Percentiles rank a stretch among this genome's conserved stretches.
Conservation (phyloP, 2,329 filamentous ascomycete genomes). For the Hymenoscyphus occultus region DNA sequence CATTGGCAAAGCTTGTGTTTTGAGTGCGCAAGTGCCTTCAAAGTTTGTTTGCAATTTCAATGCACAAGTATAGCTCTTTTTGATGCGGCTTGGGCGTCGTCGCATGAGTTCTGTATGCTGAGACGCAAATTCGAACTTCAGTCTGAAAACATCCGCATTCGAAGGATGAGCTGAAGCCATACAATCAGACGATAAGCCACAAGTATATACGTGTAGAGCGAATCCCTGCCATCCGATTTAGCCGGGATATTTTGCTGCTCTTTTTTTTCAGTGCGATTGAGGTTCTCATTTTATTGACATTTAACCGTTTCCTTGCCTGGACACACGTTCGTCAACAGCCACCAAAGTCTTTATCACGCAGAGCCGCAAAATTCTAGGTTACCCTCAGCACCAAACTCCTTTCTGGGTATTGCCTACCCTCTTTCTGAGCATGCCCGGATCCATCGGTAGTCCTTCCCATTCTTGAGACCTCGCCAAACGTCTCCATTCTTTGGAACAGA, state of each 20-base stretch:
- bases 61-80: neutral
- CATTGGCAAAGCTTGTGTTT: neutral
- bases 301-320: neutral
- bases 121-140: neutral
- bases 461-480: neutral
- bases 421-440: neutral
- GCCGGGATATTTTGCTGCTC: neutral
- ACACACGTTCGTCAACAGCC: neutral
- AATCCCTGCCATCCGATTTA: neutral
- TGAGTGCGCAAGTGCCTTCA: neutral
- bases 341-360: neutral
- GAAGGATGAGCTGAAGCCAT: neutral
- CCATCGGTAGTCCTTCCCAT: neutral
- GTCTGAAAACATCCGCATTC: neutral
- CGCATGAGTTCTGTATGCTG: neutral
- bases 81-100: neutral
- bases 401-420: neutral
- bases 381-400: neutral
- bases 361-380: neutral
- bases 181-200: neutral
- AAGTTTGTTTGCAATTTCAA: neutral
- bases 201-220: neutral
- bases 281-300: neutral
- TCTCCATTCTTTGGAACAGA: neutral
- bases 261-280: neutral